These are phyloP conservation scores for Paulownia fortunei DNA, from an alignment of 257 asterid genomes.

Conservation along the genomic window DNA sequence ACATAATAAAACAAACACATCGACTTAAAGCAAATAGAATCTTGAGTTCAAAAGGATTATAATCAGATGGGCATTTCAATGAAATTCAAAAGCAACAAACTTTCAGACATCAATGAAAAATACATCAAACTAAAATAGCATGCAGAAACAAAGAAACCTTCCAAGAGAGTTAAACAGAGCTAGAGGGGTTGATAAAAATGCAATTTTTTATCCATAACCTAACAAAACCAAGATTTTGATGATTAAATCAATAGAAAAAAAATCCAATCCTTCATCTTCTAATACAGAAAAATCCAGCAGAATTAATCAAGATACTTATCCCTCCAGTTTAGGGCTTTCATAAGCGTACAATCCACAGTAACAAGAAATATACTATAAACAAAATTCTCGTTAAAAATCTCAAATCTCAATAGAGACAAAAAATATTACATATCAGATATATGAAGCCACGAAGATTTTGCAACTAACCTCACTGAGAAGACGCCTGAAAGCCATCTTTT, in stretches of 20 bases:
- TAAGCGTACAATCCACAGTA: background rate
- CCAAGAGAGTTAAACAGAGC: constrained; percentile 19
- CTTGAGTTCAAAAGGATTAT: background rate
- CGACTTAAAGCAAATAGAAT: background rate
- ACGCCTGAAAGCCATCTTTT: constrained; percentile 65
- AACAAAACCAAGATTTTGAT: background rate
- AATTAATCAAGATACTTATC: constrained; percentile 15
- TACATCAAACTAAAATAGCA: constrained; percentile 4
- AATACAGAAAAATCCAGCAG: constrained; percentile 11
- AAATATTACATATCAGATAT: background rate
- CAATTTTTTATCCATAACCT: background rate
- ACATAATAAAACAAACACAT: background rate
- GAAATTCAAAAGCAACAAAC: background rate
- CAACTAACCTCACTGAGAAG: constrained; percentile 65
- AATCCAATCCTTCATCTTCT: constrained; percentile 13
- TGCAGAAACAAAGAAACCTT: background rate
- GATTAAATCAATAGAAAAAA: background rate
- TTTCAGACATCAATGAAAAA: background rate
- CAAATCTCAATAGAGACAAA: background rate
- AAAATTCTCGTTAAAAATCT: background rate
- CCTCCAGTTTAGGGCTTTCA: constrained; percentile 50
- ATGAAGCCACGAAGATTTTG: constrained; percentile 6
- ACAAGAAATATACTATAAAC: background rate
- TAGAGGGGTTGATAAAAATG: background rate
- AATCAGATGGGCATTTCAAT: background rate